Percentiles rank a stretch among this genome's conserved stretches.
Conservation (phyloP, 1,139 yeast species). For the Kluyveromyces marxianus region DNA sequence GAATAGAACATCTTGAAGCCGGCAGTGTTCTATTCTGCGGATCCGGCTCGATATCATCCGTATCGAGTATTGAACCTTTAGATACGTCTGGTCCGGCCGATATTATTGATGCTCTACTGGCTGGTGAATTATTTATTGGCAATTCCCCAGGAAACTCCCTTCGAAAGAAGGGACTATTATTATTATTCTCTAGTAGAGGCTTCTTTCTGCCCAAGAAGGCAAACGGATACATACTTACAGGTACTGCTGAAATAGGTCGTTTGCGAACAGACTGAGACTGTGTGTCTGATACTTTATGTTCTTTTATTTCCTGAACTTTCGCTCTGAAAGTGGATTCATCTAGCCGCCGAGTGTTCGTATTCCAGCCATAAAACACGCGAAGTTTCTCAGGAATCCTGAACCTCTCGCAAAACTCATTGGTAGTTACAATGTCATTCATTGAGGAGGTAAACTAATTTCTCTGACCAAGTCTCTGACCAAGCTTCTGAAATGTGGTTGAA, state of each 20-base stretch:
- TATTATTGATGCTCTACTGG: not conserved
- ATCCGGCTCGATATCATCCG: not conserved
- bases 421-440: slow-evolving; percentile 12
- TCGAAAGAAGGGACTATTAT: too few relatives aligned
- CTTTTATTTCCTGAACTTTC: not conserved
- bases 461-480: too few relatives aligned
- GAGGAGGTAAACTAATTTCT: too few relatives aligned
- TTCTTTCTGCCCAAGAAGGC: too few relatives aligned
- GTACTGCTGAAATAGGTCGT: not conserved
- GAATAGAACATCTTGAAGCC: slow-evolving; percentile 6
- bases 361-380: slow-evolving; percentile 10
- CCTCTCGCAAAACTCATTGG: slow-evolving; percentile 12
- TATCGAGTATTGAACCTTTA: slow-evolving; percentile 1
- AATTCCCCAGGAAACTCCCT: not conserved
- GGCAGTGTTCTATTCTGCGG: not conserved
- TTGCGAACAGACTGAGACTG: not conserved
- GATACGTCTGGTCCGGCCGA: not conserved
- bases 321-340: slow-evolving; percentile 7
- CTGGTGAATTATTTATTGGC: not conserved
- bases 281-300: not conserved
- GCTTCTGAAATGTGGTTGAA: not conserved
- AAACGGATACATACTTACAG: not conserved
- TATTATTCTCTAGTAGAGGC: too few relatives aligned
- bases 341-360: slow-evolving; percentile 8
- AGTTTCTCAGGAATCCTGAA: slow-evolving; percentile 13